Percentiles rank a stretch among this genome's conserved stretches.
Evolutionary conservation across 768 basidiomycete species (phyloP).

Genomic region (Sarcodon aspratus): DNA sequence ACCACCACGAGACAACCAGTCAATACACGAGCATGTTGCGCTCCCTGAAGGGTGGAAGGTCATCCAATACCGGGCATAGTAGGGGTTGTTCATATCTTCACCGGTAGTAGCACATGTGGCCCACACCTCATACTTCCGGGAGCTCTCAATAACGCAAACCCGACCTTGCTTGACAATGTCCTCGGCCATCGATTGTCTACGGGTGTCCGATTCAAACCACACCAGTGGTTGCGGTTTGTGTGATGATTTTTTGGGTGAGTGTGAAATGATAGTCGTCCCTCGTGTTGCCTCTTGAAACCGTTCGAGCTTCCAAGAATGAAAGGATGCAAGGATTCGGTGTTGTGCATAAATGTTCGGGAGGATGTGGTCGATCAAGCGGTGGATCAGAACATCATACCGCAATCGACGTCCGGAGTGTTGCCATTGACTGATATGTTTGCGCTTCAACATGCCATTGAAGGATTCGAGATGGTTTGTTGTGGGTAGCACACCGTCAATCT

Average conservation of each 20-base stretch:
- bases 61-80: constrained; percentile 1
- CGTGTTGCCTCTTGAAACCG: neutral
- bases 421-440: constrained; percentile 16
- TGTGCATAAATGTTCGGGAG: constrained; percentile 12
- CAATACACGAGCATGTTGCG: constrained; percentile 6
- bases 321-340: neutral
- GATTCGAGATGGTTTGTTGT: constrained; percentile 31
- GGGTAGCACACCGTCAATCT: constrained; percentile 18
- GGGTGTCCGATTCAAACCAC: constrained; percentile 1
- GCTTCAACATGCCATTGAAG: constrained; percentile 25
- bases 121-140: constrained; percentile 1
- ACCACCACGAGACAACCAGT: constrained; percentile 7
- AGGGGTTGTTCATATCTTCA: neutral
- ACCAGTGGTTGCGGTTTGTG: neutral
- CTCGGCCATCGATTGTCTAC: neutral
- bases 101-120: constrained; percentile 3
- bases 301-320: neutral
- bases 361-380: constrained; percentile 8
- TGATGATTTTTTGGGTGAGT: neutral
- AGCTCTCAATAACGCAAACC: neutral
- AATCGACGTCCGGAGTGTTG: constrained; percentile 18
- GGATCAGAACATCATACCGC: constrained; percentile 17
- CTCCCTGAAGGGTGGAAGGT: constrained; percentile 3
- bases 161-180: neutral
- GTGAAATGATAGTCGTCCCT: neutral